These are phyloP conservation scores for Ophiocordyceps camponoti-saundersi DNA, from an alignment of 2,329 filamentous ascomycete genomes.

Conservation along the genomic window DNA sequence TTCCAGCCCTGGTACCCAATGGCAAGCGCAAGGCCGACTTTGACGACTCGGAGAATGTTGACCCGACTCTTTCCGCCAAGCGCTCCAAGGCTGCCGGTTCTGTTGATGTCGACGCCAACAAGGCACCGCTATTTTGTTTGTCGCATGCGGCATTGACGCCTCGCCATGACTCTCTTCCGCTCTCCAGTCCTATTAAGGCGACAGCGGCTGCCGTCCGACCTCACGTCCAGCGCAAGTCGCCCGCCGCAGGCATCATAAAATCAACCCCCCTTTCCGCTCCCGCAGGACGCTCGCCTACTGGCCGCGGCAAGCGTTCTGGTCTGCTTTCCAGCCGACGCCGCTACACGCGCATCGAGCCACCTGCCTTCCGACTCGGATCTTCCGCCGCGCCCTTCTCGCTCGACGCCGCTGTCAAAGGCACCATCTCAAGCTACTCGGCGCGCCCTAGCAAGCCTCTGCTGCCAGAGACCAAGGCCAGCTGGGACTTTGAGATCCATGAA, in stretches of 20 bases:
- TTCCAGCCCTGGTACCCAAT: conserved; percentile 12
- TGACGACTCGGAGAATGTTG: conserved; percentile 44
- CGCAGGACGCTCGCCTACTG: conserved; percentile 61
- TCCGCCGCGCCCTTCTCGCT: conserved; percentile 61
- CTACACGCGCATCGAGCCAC: conserved; percentile 55
- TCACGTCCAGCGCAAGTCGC: conserved; percentile 33
- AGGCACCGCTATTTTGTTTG: conserved; percentile 23
- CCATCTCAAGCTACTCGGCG: conserved; percentile 44
- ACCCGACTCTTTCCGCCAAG: conserved; percentile 40
- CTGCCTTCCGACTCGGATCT: conserved; percentile 36
- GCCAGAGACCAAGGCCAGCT: conserved; percentile 42
- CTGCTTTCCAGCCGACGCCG: conserved; percentile 53
- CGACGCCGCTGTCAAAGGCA: conserved; percentile 66
- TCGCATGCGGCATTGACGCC: conserved; percentile 19
- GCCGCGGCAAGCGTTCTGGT: conserved; percentile 46
- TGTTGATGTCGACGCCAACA: conserved; percentile 18
- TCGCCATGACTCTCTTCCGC: background rate
- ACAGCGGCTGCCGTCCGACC: conserved; percentile 21
- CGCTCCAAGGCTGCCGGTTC: conserved; percentile 29
- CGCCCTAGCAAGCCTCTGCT: conserved; percentile 17
- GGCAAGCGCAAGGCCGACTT: conserved; percentile 41
- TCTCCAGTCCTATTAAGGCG: conserved; percentile 13
- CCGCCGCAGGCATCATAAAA: conserved; percentile 25
- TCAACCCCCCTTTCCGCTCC: conserved; percentile 46
- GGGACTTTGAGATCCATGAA: conserved; percentile 91